phyloP scores from a whole-genome alignment of 2,329 filamentous ascomycete genomes.

The Trichocomaceae sp. region DNA sequence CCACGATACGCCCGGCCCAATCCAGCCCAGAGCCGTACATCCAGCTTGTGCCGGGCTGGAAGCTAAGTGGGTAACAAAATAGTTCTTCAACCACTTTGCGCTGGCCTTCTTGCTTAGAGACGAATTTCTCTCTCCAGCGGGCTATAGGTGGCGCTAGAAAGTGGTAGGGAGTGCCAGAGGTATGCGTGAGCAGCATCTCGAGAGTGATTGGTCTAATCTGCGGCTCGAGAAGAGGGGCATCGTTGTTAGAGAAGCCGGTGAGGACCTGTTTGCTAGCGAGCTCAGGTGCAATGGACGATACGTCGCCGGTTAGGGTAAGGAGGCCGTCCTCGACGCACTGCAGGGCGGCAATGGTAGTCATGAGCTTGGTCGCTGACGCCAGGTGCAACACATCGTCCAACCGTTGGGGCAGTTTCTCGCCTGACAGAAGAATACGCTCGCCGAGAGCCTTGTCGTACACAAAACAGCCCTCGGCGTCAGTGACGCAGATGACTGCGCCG shows the following conservation, averaged over 20 bases:
- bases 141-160: slow-evolving; percentile 33
- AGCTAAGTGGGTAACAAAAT: slow-evolving; percentile 42
- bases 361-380: slow-evolving; percentile 37
- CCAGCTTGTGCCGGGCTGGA: slow-evolving; percentile 49
- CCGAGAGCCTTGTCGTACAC: slow-evolving; percentile 38
- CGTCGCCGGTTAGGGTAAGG: slow-evolving; percentile 42
- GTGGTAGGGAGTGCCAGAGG: slow-evolving; percentile 44
- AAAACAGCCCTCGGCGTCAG: slow-evolving; percentile 34
- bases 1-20: slow-evolving; percentile 49
- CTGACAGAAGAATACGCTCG: slow-evolving; percentile 35
- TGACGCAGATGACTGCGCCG: slow-evolving; percentile 40
- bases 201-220: slow-evolving; percentile 41
- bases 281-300: slow-evolving; percentile 43
- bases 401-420: slow-evolving; percentile 33
- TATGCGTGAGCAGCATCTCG: slow-evolving; percentile 48
- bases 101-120: slow-evolving; percentile 10
- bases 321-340: slow-evolving; percentile 50
- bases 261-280: slow-evolving; percentile 45
- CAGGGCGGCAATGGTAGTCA: slow-evolving; percentile 49
- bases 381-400: slow-evolving; percentile 26
- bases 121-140: slow-evolving; percentile 31
- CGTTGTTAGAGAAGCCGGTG: slow-evolving; percentile 40
- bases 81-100: slow-evolving; percentile 36
- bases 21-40: slow-evolving; percentile 47
- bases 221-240: slow-evolving; percentile 32